Evolutionary conservation across 371 early-diverging fungal species (phyloP).

Genomic region (Lichtheimia ornata): DNA sequence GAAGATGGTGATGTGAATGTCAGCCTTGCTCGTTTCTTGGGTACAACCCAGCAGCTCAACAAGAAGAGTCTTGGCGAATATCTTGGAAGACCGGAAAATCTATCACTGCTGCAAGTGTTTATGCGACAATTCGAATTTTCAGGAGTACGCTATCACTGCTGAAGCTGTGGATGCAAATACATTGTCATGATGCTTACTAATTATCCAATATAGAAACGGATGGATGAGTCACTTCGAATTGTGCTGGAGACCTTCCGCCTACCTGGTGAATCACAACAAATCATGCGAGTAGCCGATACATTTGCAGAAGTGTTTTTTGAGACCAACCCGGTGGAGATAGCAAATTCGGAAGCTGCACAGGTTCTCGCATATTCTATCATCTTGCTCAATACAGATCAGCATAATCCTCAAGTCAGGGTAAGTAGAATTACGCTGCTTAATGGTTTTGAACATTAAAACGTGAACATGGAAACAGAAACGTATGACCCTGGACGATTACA

Average conservation of each 20-base stretch:
- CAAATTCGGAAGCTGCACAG: conserved; percentile 74
- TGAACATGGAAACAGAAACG: conserved; percentile 44
- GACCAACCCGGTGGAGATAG: conserved; percentile 63
- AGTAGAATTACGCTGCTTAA: neutral
- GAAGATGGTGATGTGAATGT: conserved; percentile 51
- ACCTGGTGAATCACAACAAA: conserved; percentile 94
- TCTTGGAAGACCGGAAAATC: conserved; percentile 81
- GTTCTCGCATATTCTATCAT: conserved; percentile 88
- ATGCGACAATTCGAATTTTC: conserved; percentile 84
- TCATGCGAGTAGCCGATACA: conserved; percentile 86
- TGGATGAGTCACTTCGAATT: conserved; percentile 87
- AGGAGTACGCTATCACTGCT: conserved; percentile 42
- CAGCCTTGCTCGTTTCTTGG: conserved; percentile 73
- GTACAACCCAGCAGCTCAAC: conserved; percentile 73
- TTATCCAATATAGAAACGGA: conserved; percentile 51
- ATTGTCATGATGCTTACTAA: neutral
- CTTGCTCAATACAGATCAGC: conserved; percentile 94
- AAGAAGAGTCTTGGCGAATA: conserved; percentile 87
- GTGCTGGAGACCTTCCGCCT: conserved; percentile 87
- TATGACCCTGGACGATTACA: conserved; percentile 87
- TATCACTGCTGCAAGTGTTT: conserved; percentile 76
- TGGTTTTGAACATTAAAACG: neutral
- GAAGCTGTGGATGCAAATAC: neutral
- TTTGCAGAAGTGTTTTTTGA: conserved; percentile 83
- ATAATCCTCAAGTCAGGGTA: conserved; percentile 83